These are phyloP conservation scores for Tuber indicum DNA, from an alignment of 495 filamentous ascomycete genomes.

Conservation along the genomic window DNA sequence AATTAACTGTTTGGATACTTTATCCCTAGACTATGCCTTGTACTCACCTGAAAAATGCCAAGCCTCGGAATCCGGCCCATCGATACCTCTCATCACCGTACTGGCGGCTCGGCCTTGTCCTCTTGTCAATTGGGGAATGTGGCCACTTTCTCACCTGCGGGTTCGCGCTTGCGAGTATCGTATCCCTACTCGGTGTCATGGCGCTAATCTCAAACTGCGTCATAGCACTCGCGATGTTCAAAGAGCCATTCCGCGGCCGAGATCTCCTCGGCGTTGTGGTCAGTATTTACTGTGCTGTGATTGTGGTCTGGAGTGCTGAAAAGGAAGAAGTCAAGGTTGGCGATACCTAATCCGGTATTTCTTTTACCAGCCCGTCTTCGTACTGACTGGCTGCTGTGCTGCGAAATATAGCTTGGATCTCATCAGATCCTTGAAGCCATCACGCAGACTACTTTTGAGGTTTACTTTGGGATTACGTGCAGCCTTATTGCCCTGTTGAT, in stretches of 20 bases:
- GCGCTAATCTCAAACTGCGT: slow-evolving; percentile 93
- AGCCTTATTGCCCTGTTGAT: slow-evolving; percentile 66
- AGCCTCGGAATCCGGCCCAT: too few relatives aligned
- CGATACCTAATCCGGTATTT: background rate
- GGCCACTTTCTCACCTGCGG: slow-evolving; percentile 97
- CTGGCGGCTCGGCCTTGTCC: slow-evolving; percentile 87
- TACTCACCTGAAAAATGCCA: too few relatives aligned
- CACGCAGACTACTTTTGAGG: slow-evolving; percentile 82
- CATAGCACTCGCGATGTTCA: slow-evolving; percentile 86
- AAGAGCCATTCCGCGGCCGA: slow-evolving; percentile 76
- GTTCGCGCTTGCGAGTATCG: slow-evolving; percentile 96
- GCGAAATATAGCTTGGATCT: slow-evolving; percentile 58
- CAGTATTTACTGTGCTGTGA: slow-evolving; percentile 76
- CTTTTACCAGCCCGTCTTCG: slow-evolving; percentile 1
- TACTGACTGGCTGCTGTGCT: slow-evolving; percentile 14
- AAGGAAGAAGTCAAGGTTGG: slow-evolving; percentile 67
- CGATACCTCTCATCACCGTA: slow-evolving; percentile 82
- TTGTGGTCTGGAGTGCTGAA: slow-evolving; percentile 86
- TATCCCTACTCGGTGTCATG: slow-evolving; percentile 89
- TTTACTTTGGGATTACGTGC: slow-evolving; percentile 73
- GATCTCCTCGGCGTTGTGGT: slow-evolving; percentile 84
- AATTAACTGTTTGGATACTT: too few relatives aligned
- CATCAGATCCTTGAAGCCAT: slow-evolving; percentile 86
- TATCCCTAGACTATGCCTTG: too few relatives aligned
- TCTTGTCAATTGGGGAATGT: slow-evolving; percentile 85